phyloP scores from a whole-genome alignment of 495 filamentous ascomycete genomes.

The Daldinia bambusicola region DNA sequence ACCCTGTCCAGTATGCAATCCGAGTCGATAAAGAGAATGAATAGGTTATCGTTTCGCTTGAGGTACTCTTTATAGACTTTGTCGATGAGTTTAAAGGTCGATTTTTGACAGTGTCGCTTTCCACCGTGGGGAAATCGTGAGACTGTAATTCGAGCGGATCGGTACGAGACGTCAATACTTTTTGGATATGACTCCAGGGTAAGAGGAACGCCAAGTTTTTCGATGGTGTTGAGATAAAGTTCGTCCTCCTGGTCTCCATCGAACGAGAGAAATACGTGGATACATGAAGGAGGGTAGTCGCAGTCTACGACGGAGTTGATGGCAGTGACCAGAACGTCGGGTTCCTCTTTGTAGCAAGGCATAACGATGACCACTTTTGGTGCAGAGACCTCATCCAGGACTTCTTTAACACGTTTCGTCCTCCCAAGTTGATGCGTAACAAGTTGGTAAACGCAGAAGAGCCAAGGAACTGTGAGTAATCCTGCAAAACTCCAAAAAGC shows the following conservation, averaged over 20 bases:
- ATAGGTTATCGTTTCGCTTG: constrained; percentile 88
- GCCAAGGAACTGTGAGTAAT: constrained; percentile 87
- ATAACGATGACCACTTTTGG: constrained; percentile 98
- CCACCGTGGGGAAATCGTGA: constrained; percentile 95
- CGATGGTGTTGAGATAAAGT: constrained; percentile 87
- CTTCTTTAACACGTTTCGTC: constrained; percentile 81
- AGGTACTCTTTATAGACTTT: constrained; percentile 91
- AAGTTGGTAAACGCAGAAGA: constrained; percentile 90
- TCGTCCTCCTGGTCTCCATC: constrained; percentile 91
- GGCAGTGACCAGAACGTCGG: constrained; percentile 85
- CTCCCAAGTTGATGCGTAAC: constrained; percentile 87
- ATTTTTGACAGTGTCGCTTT: constrained; percentile 93
- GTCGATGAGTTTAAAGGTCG: constrained; percentile 94
- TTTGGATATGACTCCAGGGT: constrained; percentile 81
- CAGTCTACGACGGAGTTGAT: constrained; percentile 93
- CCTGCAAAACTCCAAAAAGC: constrained; percentile 94
- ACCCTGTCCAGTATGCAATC: constrained; percentile 95
- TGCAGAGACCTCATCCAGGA: constrained; percentile 83
- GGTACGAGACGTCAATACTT: constrained; percentile 91
- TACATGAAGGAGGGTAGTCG: constrained; percentile 92
- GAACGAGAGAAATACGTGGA: constrained; percentile 97
- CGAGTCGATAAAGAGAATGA: constrained; percentile 97
- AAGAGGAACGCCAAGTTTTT: constrained; percentile 85
- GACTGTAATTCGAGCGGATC: constrained; percentile 83
- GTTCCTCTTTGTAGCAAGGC: constrained; percentile 96